Conservation (phyloP, 2,329 filamentous ascomycete genomes). For the Thelonectria rubi region DNA sequence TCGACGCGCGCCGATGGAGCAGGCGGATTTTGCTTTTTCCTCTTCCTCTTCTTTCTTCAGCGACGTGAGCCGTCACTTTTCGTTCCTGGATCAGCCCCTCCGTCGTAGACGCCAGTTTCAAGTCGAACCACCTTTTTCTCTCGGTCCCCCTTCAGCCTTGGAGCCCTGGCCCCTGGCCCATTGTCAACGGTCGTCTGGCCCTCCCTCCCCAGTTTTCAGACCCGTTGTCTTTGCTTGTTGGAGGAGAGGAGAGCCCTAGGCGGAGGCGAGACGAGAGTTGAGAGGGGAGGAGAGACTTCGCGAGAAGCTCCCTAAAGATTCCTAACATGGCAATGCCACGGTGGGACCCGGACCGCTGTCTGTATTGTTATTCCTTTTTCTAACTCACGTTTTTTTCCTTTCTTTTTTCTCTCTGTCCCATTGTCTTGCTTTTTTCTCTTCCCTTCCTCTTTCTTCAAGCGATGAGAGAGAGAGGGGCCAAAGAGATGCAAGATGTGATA, state of each 20-base stretch:
- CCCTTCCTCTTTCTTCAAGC: constrained; percentile 9
- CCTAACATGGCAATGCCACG: constrained; percentile 12
- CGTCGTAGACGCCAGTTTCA: constrained; percentile 13
- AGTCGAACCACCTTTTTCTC: constrained; percentile 33
- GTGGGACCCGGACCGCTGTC: constrained; percentile 22
- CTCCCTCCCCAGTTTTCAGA: neutral
- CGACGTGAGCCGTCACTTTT: constrained; percentile 38
- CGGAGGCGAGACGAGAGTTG: neutral
- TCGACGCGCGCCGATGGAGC: constrained; percentile 29
- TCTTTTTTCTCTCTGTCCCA: neutral
- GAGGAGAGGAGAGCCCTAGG: constrained; percentile 9
- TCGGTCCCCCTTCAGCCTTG: constrained; percentile 16
- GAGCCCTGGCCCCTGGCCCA: constrained; percentile 22
- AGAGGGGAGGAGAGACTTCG: constrained; percentile 10
- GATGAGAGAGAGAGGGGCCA: constrained; percentile 6
- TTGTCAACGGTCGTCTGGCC: constrained; percentile 25
- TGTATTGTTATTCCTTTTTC: neutral
- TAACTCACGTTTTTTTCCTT: constrained; percentile 9
- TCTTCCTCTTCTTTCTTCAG: constrained; percentile 11
- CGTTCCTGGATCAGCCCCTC: constrained; percentile 5
- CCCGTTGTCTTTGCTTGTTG: neutral
- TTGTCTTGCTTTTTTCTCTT: constrained; percentile 1
- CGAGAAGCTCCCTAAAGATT: constrained; percentile 19
- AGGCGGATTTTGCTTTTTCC: constrained; percentile 12
- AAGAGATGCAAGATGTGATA: constrained; percentile 30